Conservation (phyloP, 257 asterid species). For the Petunia secreta region DNA sequence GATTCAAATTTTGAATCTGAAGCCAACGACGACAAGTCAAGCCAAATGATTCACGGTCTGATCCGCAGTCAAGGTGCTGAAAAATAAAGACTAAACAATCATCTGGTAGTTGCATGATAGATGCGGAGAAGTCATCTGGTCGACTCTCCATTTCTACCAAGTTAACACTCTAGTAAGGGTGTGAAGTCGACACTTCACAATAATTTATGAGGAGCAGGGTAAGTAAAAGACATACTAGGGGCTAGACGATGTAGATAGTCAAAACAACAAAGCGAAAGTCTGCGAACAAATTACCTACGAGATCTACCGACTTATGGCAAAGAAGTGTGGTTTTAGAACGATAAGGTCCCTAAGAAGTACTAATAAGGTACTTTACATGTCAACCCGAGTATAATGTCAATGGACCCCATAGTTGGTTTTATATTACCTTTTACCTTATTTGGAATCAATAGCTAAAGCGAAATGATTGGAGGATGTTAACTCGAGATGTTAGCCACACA, state of each 20-base stretch:
- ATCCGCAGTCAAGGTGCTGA: constrained; percentile 48
- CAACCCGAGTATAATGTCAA: constrained; percentile 87
- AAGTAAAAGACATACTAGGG: constrained; percentile 31
- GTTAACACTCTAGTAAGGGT: constrained; percentile 53
- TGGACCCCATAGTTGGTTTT: constrained; percentile 42
- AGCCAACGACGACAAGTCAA: constrained; percentile 72
- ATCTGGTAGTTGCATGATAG: constrained; percentile 54
- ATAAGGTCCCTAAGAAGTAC: constrained; percentile 52
- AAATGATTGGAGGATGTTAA: constrained; percentile 62
- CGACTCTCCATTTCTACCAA: constrained; percentile 38
- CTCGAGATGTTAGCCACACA: constrained; percentile 79
- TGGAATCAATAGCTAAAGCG: constrained; percentile 59
- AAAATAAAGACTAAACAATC: constrained; percentile 63
- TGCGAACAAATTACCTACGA: constrained; percentile 67
- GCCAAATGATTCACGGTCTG: constrained; percentile 70
- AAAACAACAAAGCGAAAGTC: constrained; percentile 66
- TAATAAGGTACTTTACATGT: constrained; percentile 61
- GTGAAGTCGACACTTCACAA: constrained; percentile 66
- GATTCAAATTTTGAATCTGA: constrained; percentile 58
- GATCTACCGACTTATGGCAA: constrained; percentile 74
- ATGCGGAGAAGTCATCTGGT: constrained; percentile 8
- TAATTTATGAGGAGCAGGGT: constrained; percentile 58
- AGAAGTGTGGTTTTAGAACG: constrained; percentile 72
- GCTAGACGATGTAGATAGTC: constrained; percentile 52
- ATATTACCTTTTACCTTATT: constrained; percentile 52